phyloP scores from a whole-genome alignment of 176 grass and related monocot species.

The Oryza officinalis region DNA sequence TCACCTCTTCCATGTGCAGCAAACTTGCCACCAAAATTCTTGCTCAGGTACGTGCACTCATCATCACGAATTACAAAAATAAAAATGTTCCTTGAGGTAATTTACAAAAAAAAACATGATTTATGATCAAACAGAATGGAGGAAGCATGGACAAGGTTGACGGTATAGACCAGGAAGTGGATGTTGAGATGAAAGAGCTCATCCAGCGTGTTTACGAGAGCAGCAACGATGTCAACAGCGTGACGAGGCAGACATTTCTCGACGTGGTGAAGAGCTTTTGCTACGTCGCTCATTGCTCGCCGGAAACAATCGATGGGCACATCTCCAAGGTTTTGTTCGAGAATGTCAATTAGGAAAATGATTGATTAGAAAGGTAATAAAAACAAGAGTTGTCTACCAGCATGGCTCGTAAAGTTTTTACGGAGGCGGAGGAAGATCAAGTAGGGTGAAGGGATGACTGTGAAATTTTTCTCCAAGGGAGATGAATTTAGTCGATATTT shows the following conservation, averaged over 20 bases:
- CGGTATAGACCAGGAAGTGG: not conserved
- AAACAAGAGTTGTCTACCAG: not conserved
- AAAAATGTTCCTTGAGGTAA: not conserved
- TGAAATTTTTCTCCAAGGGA: too few relatives aligned
- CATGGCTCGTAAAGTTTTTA: not conserved
- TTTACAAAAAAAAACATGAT: not conserved
- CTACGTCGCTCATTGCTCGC: conserved; percentile 17
- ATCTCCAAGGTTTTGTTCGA: conserved; percentile 30
- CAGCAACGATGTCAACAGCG: not conserved
- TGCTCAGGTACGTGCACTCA: conserved; percentile 6
- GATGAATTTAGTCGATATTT: too few relatives aligned
- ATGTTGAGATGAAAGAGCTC: conserved; percentile 34
- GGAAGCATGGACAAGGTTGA: not conserved
- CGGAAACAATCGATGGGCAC: conserved; percentile 17
- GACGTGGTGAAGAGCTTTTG: conserved; percentile 31
- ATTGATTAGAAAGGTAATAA: not conserved
- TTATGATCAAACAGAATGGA: not conserved
- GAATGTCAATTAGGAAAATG: not conserved
- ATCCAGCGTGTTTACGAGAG: not conserved
- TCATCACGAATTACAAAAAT: not conserved
- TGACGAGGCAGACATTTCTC: conserved; percentile 33
- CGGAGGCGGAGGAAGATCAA: too few relatives aligned
- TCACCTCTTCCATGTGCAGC: conserved; percentile 44
- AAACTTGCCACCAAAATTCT: conserved; percentile 13
- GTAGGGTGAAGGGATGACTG: too few relatives aligned